Conservation (phyloP, 1,139 yeast genomes). For the Candida freyschussii region DNA sequence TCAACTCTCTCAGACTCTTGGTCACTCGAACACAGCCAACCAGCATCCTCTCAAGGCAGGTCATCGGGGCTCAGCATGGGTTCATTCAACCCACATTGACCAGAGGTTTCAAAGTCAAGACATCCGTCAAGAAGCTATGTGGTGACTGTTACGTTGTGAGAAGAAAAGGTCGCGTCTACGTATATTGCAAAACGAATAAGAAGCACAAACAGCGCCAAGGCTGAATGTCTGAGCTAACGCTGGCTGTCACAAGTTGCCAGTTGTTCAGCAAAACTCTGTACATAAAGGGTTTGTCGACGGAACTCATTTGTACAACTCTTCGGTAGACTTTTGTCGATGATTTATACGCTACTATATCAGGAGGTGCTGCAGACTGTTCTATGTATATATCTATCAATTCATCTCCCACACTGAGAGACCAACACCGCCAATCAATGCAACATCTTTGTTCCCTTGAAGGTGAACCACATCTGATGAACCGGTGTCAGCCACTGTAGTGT, state of each 20-base stretch:
- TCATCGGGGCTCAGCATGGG: conserved; percentile 15
- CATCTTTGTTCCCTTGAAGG: conserved; percentile 22
- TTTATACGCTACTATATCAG: too few relatives aligned
- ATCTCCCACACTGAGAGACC: conserved; percentile 56
- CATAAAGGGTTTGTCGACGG: too few relatives aligned
- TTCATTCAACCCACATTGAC: conserved; percentile 26
- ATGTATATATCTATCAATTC: conserved; percentile 6
- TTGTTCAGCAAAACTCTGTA: too few relatives aligned
- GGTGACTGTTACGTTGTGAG: conserved; percentile 85
- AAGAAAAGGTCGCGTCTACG: conserved; percentile 91
- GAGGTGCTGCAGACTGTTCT: too few relatives aligned
- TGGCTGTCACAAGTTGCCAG: too few relatives aligned
- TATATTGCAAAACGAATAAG: conserved; percentile 86
- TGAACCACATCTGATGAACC: conserved; percentile 54
- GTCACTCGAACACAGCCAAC: conserved; percentile 20
- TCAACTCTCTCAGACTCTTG: conserved; percentile 14
- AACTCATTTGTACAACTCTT: too few relatives aligned
- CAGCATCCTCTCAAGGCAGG: conserved; percentile 13
- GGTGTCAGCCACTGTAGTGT: conserved; percentile 87
- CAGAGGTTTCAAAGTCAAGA: conserved; percentile 64
- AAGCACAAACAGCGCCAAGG: conserved; percentile 98
- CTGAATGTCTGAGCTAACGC: too few relatives aligned
- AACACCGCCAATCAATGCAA: conserved; percentile 63
- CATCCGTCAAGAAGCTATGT: conserved; percentile 90
- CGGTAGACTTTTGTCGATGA: too few relatives aligned